Base-by-base conservation (phyloP, 495 filamentous ascomycete genomes). In the Aspergillus carlsbadensis region DNA sequence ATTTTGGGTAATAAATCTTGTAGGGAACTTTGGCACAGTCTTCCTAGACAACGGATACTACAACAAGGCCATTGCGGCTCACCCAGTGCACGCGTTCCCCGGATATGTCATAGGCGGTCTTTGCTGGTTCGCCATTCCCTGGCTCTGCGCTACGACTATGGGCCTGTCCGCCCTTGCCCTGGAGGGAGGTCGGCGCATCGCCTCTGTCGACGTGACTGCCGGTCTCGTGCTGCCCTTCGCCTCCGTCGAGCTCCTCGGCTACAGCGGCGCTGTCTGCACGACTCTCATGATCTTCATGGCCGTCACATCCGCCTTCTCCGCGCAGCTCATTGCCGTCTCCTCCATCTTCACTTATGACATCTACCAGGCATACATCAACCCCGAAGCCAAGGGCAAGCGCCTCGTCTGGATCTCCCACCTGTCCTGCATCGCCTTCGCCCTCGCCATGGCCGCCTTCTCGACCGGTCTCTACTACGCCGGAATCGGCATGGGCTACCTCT, bases 1-100 rank as follows among this genome's bases (percentile, higher is more conserved):
- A 55, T 98, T 98, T 80, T 96, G 96, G 78, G 84, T 98, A 47
- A 98, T 98, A 74, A 96, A 98, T 70, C 81, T 96, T 52, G 84
- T 92, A 55, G 90, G 90, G 47, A 90, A 88, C 8, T 36, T 40
- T 35, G 71, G 88, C 43, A 93, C 91, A 26, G 88, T 92, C 43
- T 92, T 92, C 75, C 78, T 87, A 4, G 86, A 91, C 68, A 90
- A 87, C 57, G 84, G 85, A 10, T 95, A 95, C 77, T 96, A 93
- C 77, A 94, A 96, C 79, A 96, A 96, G 70, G 92, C 92, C 37
- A 95, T 96, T 55, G 91, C 92, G n/a, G 92, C 92, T 5, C 87
- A 84, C 29, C 91, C 91, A 2, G 87, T 93, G 2, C 87, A 92
- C 56, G 92, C 92, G 6, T 87, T 98, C 45, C 93, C 93, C 6